Evolutionary conservation across 495 filamentous ascomycete genomes (phyloP), one percentile per base, ranked within the genome.

Genomic region (Cercophora scortea): DNA sequence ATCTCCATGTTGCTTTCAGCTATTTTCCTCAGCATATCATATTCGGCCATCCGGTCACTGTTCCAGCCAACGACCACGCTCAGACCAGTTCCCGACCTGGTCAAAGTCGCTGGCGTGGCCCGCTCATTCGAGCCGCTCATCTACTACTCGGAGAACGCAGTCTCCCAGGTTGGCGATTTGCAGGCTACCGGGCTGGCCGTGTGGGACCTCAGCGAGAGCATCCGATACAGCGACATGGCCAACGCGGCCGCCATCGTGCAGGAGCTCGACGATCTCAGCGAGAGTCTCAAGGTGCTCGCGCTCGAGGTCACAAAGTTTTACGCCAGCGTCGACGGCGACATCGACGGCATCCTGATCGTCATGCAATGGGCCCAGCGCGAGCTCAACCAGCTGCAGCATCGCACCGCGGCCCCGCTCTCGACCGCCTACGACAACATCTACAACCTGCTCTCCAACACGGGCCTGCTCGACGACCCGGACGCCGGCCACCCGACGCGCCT

Each of bases 281-380:
- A 94, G 49, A 87, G 80, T 42, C 75, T 96, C 19, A 93, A 91
- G 64, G 83, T 79, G 2, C 75, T 96, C 1, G 85, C 87, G 3
- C 74, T 89, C 10, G 89, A 94, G 59, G 71, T 95, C 18, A 92
- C 87, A 7, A 81, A 81, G 56, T 96, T 96, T 69, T 95, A 95
- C 61, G 85, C 89, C 35, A 88, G 89, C 52, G 89, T 96, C 12
- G 88, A 96, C 63, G 88, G 89, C 11, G 90, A 96, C 59, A 86
- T 96, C 55, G 90, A 95, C 63, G 83, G 85, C 49, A 93, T 96
- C 52, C 75, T 96, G 32, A 85, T 92, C 41, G 88, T 91, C 12
- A 96, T 96, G 89, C 89, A 94, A 65, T 96, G 90, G 90, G 87
- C 89, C 34, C 84, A 85, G 61, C 84, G 88, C 45, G 89, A 96